Evolutionary conservation across 345 rosid genomes (phyloP), one percentile per base, ranked within the genome.

Genomic region (Sisymbrium altissimum): DNA sequence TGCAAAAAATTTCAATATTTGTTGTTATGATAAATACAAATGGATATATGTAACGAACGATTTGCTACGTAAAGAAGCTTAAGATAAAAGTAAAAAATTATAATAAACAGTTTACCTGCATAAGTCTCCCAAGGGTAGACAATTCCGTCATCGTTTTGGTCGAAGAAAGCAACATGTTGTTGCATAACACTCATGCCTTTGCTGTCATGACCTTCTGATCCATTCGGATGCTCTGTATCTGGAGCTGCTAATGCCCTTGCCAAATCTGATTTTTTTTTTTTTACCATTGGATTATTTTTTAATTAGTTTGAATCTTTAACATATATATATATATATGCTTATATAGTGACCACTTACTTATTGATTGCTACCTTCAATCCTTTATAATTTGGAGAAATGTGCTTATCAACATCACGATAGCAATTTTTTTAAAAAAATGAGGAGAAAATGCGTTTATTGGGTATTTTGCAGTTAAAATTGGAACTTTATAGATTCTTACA

Each of bases 61-160:
- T n/a, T n/a, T n/a, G n/a, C n/a, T n/a, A n/a, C n/a, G n/a, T n/a
- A n/a, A n/a, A n/a, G n/a, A n/a, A n/a, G n/a, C n/a, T n/a, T n/a
- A n/a, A n/a, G n/a, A n/a, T n/a, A n/a, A n/a, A n/a, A n/a, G n/a
- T n/a, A n/a, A 23, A 23, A 18, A 6, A 6, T n/a, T n/a, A n/a
- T n/a, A n/a, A n/a, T n/a, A 6, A 21, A 14, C 2, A 18, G 9
- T 8, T 41, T 78, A 91, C 98, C 89, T 14, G 46, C 21, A 45
- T 83, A 93, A 67, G 92, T 93, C 72, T 91, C 96, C 94, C 91
- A 89, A 3, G 98, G 97, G 61, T 93, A 93, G 64, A 93, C 71
- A 18, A 93, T 88, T 15, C 97, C 97, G 55, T 93, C 79, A 30
- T 46, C 84, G 38, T 91, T 84, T 68, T 75, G 87, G 66, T 91